These are phyloP conservation scores for Tricholoma hemisulphureum DNA, from an alignment of 768 basidiomycete genomes.

Conservation along the genomic window DNA sequence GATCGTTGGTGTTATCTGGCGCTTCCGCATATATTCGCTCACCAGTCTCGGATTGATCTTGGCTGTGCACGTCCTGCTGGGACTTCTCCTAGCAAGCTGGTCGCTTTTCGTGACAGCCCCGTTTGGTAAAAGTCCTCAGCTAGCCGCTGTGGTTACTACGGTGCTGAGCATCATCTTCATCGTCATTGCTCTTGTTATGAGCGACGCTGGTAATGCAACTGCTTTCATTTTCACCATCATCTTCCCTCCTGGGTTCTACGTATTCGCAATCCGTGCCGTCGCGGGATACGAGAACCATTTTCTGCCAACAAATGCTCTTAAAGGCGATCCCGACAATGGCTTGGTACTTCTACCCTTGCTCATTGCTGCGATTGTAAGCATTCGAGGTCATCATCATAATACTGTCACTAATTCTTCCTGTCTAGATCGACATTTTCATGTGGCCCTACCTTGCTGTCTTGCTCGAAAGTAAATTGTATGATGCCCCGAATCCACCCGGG, in stretches of 20 bases:
- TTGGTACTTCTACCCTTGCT: slow-evolving; percentile 56
- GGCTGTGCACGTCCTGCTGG: slow-evolving; percentile 63
- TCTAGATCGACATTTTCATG: slow-evolving; percentile 66
- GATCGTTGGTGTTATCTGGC: slow-evolving; percentile 63
- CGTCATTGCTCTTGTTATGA: slow-evolving; percentile 60
- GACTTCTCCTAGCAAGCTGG: slow-evolving; percentile 67
- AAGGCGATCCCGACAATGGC: slow-evolving; percentile 59
- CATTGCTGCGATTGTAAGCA: slow-evolving; percentile 61
- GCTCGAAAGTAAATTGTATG: slow-evolving; percentile 61
- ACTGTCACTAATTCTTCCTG: not conserved
- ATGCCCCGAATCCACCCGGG: slow-evolving; percentile 42
- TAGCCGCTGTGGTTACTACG: slow-evolving; percentile 66
- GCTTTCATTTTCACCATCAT: slow-evolving; percentile 66
- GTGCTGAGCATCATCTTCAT: slow-evolving; percentile 66
- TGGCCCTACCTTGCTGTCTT: slow-evolving; percentile 68
- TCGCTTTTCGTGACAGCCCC: slow-evolving; percentile 68
- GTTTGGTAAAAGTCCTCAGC: slow-evolving; percentile 70
- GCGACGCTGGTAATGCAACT: slow-evolving; percentile 37
- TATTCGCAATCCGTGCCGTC: slow-evolving; percentile 67
- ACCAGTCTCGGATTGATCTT: slow-evolving; percentile 62
- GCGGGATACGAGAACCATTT: slow-evolving; percentile 65
- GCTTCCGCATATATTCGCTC: slow-evolving; percentile 59
- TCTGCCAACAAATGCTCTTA: slow-evolving; percentile 50
- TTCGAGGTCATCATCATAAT: not conserved
- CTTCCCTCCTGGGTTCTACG: slow-evolving; percentile 75